Conservation (phyloP, 1,284 basidiomycete species). For the Puccinia horiana region DNA sequence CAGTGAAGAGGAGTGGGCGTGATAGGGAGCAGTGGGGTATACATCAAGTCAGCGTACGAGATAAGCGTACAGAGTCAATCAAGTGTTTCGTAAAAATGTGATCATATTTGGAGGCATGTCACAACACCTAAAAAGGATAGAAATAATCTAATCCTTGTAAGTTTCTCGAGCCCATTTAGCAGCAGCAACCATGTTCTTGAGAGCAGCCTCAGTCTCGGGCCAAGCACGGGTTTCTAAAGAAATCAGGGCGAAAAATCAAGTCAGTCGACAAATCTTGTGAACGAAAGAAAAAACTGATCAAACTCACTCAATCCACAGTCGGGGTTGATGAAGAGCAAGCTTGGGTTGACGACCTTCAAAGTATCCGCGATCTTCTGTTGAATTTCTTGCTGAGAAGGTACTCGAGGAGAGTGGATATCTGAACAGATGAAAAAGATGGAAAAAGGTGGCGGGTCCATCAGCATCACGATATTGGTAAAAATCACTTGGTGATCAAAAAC, state of each 20-base stretch:
- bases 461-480: neutral
- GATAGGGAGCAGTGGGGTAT: too few relatives aligned
- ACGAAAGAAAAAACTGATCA: neutral
- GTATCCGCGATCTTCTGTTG: constrained; percentile 85
- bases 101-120: neutral
- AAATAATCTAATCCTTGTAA: constrained; percentile 43
- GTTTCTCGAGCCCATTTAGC: constrained; percentile 50
- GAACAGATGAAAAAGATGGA: constrained; percentile 56
- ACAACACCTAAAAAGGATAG: neutral
- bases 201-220: constrained; percentile 87
- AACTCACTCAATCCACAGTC: constrained; percentile 65
- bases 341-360: constrained; percentile 53
- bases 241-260: neutral
- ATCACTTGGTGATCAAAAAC: constrained; percentile 54
- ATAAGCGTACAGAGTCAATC: too few relatives aligned
- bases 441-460: neutral
- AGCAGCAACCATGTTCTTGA: constrained; percentile 76
- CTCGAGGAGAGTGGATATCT: constrained; percentile 99
- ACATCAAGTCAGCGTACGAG: too few relatives aligned
- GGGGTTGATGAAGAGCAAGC: constrained; percentile 77
- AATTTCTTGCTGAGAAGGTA: constrained; percentile 91
- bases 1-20: too few relatives aligned
- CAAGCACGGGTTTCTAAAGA: constrained; percentile 73
- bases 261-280: neutral
- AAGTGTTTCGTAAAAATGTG: neutral